Base-by-base conservation (phyloP, 768 basidiomycete genomes). In the Filobasidium floriforme region DNA sequence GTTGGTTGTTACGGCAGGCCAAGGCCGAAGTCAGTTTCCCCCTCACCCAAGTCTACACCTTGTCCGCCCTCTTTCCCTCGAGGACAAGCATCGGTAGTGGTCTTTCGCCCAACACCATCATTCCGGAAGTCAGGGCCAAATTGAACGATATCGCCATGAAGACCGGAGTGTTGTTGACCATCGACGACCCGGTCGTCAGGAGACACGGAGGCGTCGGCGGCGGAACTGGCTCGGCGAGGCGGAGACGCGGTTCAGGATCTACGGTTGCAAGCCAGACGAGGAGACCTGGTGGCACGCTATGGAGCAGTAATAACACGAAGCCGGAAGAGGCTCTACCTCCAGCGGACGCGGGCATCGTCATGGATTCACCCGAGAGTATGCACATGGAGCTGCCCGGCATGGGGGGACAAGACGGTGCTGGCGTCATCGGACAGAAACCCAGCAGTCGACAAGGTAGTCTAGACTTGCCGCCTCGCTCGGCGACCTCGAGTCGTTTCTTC, bases 121-220 rank as follows among this genome's bases (percentile, higher is more conserved):
- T 57, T 15, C 54, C 54, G 7, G 54, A 57, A 57, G 54, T 57
- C 54, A 15, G 54, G 24, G 54, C 54, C 24, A 57, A 57, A n/a
- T 28, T 57, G 19, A 57, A 57, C 54, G 54, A 57, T 24, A 57
- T 57, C 54, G 54, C 54, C 24, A 57, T 57, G 54, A 57, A 28
- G 54, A 57, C 54, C 24, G 54, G 54, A 3, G 54, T 57, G 24
- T 28, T 57, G 22, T 57, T 57, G 54, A 57, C 54, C 54, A 57
- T 57, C 54, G 54, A 57, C 24, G 54, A 57, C 29, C 54, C 54
- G 12, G 54, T 57, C 19, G 54, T 57, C 2, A 22, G 54, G 26
- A 22, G 54, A 6, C 7, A 57, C 26, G 54, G 24, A 22, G 10
- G 12, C 18, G 52, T 54, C 15, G 54, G 54, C 4, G 24, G 5